Evolutionary conservation across 108 stramenopile genomes (phyloP).

Genomic region (Skeletonema grethae): DNA sequence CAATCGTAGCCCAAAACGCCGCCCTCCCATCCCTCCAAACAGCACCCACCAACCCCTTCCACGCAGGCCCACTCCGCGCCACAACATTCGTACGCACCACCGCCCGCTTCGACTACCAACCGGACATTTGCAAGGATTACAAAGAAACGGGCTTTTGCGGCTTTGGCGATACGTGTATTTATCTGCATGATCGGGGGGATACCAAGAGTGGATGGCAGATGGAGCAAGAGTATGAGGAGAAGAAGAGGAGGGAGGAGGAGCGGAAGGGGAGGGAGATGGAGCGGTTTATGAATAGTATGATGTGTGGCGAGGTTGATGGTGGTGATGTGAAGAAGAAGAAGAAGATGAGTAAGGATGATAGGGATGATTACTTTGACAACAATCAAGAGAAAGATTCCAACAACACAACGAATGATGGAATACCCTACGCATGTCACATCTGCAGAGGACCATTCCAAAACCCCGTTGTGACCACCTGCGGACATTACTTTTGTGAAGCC

Average conservation of each 20-base stretch:
- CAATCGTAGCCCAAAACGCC: not conserved
- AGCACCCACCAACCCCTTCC: constrained; percentile 62
- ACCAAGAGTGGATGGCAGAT: constrained; percentile 95
- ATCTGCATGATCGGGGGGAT: constrained; percentile 96
- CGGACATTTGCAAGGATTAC: constrained; percentile 99
- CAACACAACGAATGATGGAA: constrained; percentile 61
- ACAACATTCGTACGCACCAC: constrained; percentile 89
- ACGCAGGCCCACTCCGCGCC: constrained; percentile 90
- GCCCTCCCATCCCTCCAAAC: constrained; percentile 10
- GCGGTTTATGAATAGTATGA: constrained; percentile 57
- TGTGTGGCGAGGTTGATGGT: constrained; percentile 12
- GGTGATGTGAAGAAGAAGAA: not conserved
- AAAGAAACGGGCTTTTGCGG: constrained; percentile 99
- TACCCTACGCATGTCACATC: constrained; percentile 96
- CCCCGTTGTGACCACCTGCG: constrained; percentile 93
- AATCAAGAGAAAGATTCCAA: not conserved
- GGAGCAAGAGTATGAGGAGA: constrained; percentile 92
- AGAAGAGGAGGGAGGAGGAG: constrained; percentile 78
- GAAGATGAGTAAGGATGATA: not conserved
- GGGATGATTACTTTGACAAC: constrained; percentile 23
- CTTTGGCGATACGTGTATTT: constrained; percentile 98
- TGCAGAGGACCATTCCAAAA: constrained; percentile 88
- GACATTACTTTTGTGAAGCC: constrained; percentile 92
- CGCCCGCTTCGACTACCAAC: constrained; percentile 96
- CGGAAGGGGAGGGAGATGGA: constrained; percentile 66